Evolutionary conservation across 2,329 filamentous ascomycete species (phyloP).

Genomic region (Neofusicoccum parvum): DNA sequence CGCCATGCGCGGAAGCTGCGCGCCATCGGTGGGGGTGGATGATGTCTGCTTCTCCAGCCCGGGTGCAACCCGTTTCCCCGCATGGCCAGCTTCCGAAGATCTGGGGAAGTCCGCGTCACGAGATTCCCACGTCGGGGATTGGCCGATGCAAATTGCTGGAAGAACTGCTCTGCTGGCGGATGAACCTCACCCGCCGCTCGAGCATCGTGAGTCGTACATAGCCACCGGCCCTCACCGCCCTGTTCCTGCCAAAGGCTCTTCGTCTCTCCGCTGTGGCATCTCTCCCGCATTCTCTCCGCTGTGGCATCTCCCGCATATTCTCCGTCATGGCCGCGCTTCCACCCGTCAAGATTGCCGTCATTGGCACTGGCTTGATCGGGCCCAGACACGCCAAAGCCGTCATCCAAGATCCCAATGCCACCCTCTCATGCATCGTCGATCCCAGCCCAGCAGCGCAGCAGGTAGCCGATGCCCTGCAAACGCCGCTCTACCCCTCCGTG

Average conservation of each 20-base stretch:
- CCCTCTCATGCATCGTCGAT: conserved; percentile 51
- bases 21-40: not conserved
- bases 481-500: conserved; percentile 46
- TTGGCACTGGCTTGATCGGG: conserved; percentile 54
- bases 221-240: too few species aligned
- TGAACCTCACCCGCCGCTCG: too few species aligned
- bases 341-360: conserved; percentile 46
- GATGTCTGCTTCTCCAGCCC: not conserved
- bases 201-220: too few species aligned
- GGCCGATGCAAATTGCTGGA: not conserved
- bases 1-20: conserved; percentile 10
- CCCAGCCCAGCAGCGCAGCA: conserved; percentile 42
- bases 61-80: not conserved
- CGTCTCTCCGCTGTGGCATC: not conserved
- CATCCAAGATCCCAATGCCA: conserved; percentile 39
- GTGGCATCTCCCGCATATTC: too few species aligned
- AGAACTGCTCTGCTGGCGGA: too few species aligned
- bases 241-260: too few species aligned
- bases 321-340: conserved; percentile 17
- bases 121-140: not conserved
- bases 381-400: conserved; percentile 54
- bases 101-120: conserved; percentile 5
- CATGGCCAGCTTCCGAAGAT: not conserved
- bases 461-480: conserved; percentile 41
- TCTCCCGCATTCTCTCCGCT: not conserved